Percentiles rank a stretch among this genome's conserved stretches.
phyloP scores from a whole-genome alignment of 345 rosid genomes.

The Eucalyptus shirleyi region DNA sequence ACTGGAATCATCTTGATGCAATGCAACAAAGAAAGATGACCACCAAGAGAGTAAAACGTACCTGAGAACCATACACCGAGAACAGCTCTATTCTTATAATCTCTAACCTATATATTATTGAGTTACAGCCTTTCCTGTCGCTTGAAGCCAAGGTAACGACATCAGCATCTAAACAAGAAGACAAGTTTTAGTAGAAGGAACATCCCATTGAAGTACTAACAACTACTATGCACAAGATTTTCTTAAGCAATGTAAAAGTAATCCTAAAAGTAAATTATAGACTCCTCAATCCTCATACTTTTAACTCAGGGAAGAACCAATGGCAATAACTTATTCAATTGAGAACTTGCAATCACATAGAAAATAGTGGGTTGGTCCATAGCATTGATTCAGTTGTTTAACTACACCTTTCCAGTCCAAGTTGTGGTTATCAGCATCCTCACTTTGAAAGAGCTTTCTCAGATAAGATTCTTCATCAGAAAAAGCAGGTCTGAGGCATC shows the following conservation, averaged over 20 bases:
- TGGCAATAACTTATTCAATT: background rate
- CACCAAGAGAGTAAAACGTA: conserved; percentile 11
- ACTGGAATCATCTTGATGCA: background rate
- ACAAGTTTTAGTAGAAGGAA: background rate
- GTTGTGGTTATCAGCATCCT: conserved; percentile 37
- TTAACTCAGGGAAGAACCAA: background rate
- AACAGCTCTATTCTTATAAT: conserved; percentile 70
- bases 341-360: background rate
- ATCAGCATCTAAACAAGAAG: conserved; percentile 36
- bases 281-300: background rate
- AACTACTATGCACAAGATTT: background rate
- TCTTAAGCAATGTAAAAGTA: background rate
- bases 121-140: conserved; percentile 22
- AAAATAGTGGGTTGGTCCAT: background rate
- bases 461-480: conserved; percentile 66
- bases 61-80: conserved; percentile 81
- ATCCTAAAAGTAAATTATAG: background rate
- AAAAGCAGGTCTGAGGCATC: conserved; percentile 77
- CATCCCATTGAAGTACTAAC: background rate
- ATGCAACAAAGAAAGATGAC: background rate
- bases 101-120: conserved; percentile 65
- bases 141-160: conserved; percentile 24
- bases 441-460: conserved; percentile 36
- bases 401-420: conserved; percentile 53
- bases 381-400: background rate